A percentile compares a stretch with the other conserved stretches of the same genome.
Conservation (phyloP, 2,329 filamentous ascomycete species). For the Fusarium agapanthi region DNA sequence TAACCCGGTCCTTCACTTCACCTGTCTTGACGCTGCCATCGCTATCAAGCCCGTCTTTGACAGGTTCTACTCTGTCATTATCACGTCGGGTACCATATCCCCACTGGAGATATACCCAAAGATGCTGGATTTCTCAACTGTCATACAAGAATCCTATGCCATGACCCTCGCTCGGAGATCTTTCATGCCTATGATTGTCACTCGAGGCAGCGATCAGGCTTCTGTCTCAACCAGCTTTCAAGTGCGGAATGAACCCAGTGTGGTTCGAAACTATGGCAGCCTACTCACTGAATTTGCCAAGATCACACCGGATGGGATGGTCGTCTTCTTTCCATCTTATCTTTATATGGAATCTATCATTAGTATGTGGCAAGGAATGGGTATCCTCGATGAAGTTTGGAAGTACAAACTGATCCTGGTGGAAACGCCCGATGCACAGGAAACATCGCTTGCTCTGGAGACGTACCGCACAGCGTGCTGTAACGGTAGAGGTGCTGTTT, state of each 20-base stretch:
- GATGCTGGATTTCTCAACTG: slow-evolving; percentile 92
- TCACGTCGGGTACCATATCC: slow-evolving; percentile 96
- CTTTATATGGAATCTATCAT: slow-evolving; percentile 99
- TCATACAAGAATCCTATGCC: slow-evolving; percentile 95
- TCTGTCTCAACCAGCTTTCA: slow-evolving; percentile 94
- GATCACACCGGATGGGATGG: slow-evolving; percentile 94
- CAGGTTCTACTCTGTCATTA: slow-evolving; percentile 96
- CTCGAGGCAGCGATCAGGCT: slow-evolving; percentile 91
- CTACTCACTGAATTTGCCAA: slow-evolving; percentile 94
- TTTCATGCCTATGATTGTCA: slow-evolving; percentile 99
- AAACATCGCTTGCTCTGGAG: slow-evolving; percentile 93
- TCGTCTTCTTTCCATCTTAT: slow-evolving; percentile 99
- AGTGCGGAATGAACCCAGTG: slow-evolving; percentile 92
- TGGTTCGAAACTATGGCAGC: slow-evolving; percentile 96
- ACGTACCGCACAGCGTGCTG: slow-evolving; percentile 98
- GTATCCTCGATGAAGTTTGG: slow-evolving; percentile 96
- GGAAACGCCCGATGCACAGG: slow-evolving; percentile 96
- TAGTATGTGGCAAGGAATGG: slow-evolving; percentile 99
- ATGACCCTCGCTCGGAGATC: slow-evolving; percentile 95
- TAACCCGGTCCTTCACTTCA: slow-evolving; percentile 96
- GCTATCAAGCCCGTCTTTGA: slow-evolving; percentile 98
- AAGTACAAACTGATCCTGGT: slow-evolving; percentile 99
- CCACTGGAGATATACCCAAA: slow-evolving; percentile 99
- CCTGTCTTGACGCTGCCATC: slow-evolving; percentile 95
- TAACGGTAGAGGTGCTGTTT: slow-evolving; percentile 91